Percentiles rank a stretch among this genome's conserved stretches.
Conservation (phyloP, 148 eudicot genomes). For the Polygonum maritimum region DNA sequence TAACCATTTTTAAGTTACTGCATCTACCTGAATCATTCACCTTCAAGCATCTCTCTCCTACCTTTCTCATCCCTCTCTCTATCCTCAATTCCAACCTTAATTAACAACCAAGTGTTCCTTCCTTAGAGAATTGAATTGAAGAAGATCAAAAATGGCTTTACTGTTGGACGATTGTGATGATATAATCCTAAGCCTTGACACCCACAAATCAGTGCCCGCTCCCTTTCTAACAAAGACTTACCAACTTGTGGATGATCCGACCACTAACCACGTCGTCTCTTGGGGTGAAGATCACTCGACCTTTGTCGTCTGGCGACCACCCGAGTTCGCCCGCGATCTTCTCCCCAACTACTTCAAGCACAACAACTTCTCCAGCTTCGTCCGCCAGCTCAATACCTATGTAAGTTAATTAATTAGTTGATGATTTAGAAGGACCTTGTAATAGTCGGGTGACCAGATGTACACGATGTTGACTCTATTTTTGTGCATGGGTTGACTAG, state of each 20-base stretch:
- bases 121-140: no score
- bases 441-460: no score
- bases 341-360: conserved; percentile 68
- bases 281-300: conserved; percentile 83
- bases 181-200: conserved; percentile 52
- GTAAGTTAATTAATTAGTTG: conserved; percentile 16
- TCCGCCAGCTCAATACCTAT: conserved; percentile 65
- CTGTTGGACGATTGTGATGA: conserved; percentile 59
- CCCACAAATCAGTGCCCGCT: conserved; percentile 63
- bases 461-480: neutral
- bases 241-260: conserved; percentile 49
- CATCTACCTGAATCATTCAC: neutral
- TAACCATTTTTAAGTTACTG: neutral
- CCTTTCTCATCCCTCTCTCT: neutral
- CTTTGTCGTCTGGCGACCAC: conserved; percentile 83
- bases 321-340: conserved; percentile 82
- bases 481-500: neutral
- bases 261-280: conserved; percentile 69
- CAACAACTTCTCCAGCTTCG: conserved; percentile 61
- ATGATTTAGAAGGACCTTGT: no score
- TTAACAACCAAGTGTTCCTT: neutral
- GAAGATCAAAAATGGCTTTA: conserved; percentile 32
- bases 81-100: neutral
- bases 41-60: neutral
- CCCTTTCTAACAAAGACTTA: conserved; percentile 64